phyloP scores from a whole-genome alignment of 2,329 filamentous ascomycete genomes.

The Xylariaceae sp. region DNA sequence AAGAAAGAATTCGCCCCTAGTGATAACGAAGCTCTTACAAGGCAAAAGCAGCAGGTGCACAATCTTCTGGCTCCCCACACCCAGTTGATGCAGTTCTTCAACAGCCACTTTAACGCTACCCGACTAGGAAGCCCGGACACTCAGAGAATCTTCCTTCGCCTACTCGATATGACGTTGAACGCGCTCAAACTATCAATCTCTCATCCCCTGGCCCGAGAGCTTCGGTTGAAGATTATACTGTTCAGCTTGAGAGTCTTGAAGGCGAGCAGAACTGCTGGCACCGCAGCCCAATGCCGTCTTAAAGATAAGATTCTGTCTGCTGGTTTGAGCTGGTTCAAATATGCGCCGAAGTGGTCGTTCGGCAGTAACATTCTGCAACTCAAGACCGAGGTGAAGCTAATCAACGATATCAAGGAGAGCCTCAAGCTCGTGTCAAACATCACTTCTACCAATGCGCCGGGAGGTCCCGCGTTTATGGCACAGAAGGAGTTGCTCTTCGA shows the following conservation, averaged over 20 bases:
- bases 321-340: slow-evolving; percentile 81
- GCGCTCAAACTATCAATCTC: slow-evolving; percentile 64
- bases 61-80: slow-evolving; percentile 83
- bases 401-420: slow-evolving; percentile 66
- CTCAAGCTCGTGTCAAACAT: slow-evolving; percentile 61
- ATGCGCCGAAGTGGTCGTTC: slow-evolving; percentile 84
- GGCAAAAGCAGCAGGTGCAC: slow-evolving; percentile 72
- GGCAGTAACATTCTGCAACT: slow-evolving; percentile 90
- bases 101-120: slow-evolving; percentile 90
- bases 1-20: slow-evolving; percentile 92
- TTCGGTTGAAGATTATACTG: slow-evolving; percentile 83
- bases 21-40: slow-evolving; percentile 68
- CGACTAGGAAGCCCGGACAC: slow-evolving; percentile 78
- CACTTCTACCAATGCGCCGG: slow-evolving; percentile 43
- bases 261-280: slow-evolving; percentile 61
- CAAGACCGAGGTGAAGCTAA: slow-evolving; percentile 81
- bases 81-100: slow-evolving; percentile 79
- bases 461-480: slow-evolving; percentile 60
- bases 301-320: slow-evolving; percentile 87
- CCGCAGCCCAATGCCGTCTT: slow-evolving; percentile 66
- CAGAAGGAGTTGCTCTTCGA: slow-evolving; percentile 79
- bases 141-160: slow-evolving; percentile 73
- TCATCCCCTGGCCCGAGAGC: slow-evolving; percentile 84
- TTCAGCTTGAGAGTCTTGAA: slow-evolving; percentile 75
- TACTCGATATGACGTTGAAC: slow-evolving; percentile 73